Percentiles rank a stretch among this genome's conserved stretches.
These are phyloP conservation scores for Beauveria pseudobassiana DNA, from an alignment of 2,329 filamentous ascomycete genomes.

Conservation along the genomic window DNA sequence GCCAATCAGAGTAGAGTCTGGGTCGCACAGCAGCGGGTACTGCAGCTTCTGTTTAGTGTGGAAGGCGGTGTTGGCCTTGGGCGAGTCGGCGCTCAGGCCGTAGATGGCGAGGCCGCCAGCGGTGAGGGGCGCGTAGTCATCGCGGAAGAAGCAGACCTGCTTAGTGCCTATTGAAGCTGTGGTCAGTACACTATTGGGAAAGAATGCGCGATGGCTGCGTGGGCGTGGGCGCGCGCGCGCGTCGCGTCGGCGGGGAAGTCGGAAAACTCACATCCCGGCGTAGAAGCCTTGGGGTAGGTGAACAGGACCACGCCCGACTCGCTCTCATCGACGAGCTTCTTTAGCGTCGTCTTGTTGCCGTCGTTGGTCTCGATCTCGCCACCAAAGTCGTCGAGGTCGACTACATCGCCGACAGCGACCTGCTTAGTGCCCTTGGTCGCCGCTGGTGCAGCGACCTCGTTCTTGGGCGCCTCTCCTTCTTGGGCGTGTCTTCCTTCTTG, in stretches of 20 bases:
- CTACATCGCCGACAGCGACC: constrained; percentile 46
- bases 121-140: constrained; percentile 70
- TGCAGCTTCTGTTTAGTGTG: constrained; percentile 84
- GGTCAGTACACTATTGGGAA: not conserved
- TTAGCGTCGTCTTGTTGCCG: constrained; percentile 69
- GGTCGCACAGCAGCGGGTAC: constrained; percentile 84
- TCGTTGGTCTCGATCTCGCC: constrained; percentile 80
- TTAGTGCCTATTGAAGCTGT: constrained; percentile 62
- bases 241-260: not conserved
- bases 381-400: constrained; percentile 51
- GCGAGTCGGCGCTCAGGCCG: constrained; percentile 79
- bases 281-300: constrained; percentile 92
- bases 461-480: not conserved
- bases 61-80: constrained; percentile 90
- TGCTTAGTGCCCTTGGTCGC: constrained; percentile 24
- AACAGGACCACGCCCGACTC: constrained; percentile 83
- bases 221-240: not conserved
- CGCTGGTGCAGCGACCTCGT: not conserved
- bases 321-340: constrained; percentile 74
- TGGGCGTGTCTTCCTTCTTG: not conserved
- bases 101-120: constrained; percentile 78
- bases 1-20: constrained; percentile 62
- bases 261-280: constrained; percentile 73
- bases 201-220: not conserved
- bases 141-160: constrained; percentile 89